These are phyloP conservation scores for Xerophyta viscosa DNA, from an alignment of 106 monocot genomes.

Conservation along the genomic window DNA sequence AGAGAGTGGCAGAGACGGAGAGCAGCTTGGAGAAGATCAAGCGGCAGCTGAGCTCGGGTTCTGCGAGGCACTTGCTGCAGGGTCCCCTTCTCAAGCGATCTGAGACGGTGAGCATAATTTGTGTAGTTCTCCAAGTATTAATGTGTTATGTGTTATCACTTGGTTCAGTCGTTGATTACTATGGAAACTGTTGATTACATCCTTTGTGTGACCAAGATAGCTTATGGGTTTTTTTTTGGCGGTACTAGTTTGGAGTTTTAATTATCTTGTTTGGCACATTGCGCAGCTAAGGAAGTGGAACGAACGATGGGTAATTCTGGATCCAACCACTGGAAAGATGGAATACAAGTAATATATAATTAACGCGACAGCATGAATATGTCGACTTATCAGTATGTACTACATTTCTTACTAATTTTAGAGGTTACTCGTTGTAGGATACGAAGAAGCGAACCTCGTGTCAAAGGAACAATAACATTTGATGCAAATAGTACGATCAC, in stretches of 20 bases:
- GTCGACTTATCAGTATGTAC: too few species aligned
- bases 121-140: neutral
- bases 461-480: conserved; percentile 80
- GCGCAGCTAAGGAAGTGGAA: conserved; percentile 95
- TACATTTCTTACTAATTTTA: too few species aligned
- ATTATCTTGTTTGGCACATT: neutral
- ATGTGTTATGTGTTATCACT: neutral
- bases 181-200: too few species aligned
- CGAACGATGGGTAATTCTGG: conserved; percentile 88
- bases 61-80: conserved; percentile 76
- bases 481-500: conserved; percentile 86
- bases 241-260: too few species aligned
- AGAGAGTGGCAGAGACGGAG: conserved; percentile 52
- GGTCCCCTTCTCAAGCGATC: conserved; percentile 95
- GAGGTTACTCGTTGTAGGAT: conserved; percentile 37
- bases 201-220: too few species aligned
- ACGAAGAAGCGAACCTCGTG: conserved; percentile 53
- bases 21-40: conserved; percentile 98
- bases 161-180: neutral
- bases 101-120: conserved; percentile 49
- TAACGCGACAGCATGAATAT: too few species aligned
- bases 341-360: conserved; percentile 80
- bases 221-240: too few species aligned
- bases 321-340: conserved; percentile 97
- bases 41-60: conserved; percentile 73